These are phyloP conservation scores for Dryas alaskensis DNA, from an alignment of 306 rosid species.

Conservation along the genomic window DNA sequence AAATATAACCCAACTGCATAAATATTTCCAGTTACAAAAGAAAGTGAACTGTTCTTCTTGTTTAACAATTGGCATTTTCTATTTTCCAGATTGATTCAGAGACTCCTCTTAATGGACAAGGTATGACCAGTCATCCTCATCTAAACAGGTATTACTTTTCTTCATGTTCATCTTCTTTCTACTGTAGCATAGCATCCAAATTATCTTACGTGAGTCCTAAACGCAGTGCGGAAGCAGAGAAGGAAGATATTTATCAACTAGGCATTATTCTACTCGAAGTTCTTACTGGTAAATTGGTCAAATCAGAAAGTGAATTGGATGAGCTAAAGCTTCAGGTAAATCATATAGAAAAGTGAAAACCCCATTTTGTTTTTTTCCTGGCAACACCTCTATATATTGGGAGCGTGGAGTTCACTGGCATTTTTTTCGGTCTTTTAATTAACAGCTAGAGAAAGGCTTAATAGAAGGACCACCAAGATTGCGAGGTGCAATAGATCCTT, in stretches of 20 bases:
- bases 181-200: not conserved
- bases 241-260: constrained; percentile 78
- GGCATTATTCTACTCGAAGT: constrained; percentile 79
- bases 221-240: constrained; percentile 53
- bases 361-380: not conserved
- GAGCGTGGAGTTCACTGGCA: not conserved
- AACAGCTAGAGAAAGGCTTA: constrained; percentile 63
- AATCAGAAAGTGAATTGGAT: constrained; percentile 48
- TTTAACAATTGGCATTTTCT: constrained; percentile 6
- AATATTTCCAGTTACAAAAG: not conserved
- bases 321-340: constrained; percentile 62
- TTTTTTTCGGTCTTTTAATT: not conserved
- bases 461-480: constrained; percentile 46
- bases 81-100: constrained; percentile 35
- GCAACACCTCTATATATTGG: not conserved
- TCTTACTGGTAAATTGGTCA: constrained; percentile 58
- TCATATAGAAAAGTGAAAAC: no score
- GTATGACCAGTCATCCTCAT: constrained; percentile 2
- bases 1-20: no score
- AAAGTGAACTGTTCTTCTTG: not conserved
- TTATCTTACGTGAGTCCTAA: not conserved
- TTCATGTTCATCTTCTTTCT: constrained; percentile 9
- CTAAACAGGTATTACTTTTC: constrained; percentile 32
- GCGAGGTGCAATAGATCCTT: constrained; percentile 39
- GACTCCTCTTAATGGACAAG: constrained; percentile 26